Base-by-base conservation (phyloP, 371 early-diverging fungal genomes). In the Circinella umbellata region DNA sequence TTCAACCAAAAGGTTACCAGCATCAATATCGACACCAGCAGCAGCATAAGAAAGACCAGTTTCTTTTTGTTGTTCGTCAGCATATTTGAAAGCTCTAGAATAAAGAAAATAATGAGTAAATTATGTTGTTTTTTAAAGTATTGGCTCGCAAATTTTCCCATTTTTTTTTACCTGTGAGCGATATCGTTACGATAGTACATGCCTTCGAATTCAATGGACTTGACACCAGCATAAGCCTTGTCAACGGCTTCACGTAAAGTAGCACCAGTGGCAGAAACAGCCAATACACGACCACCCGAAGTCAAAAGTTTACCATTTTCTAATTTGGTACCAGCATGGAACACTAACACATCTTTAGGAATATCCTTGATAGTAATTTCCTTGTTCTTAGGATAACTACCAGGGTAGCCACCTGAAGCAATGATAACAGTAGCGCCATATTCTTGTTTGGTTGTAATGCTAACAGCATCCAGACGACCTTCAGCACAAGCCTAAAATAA, bases 11-110 rank as follows among this genome's bases (percentile, higher is more conserved):
- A 89, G 78, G 88, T 99, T 97, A 48, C 99, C 99, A 14, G 94
- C 93, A 78, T 98, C 97, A 71, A 99, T 97, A 69, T 89, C 89
- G 42, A 99, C 99, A 78, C 99, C 99, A 36, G 98, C 97, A 72
- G 92, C 92, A 15, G 94, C 96, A 79, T 99, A 99, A 6, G 95
- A 94, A 61, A 90, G 80, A 34, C 85, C 83, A 6, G 69, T 68
- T 61, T 79, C 75, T 66, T 79, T 71, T 36, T 74, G 81, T 62
- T 84, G 75, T 66, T 83, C 67, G 4, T 85, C 80, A 48, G 88
- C 73, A 64, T 86, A 82, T 36, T 78, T 80, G 74, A 94, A 85
- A 14, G 94, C 92, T 61, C 91, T 86, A 70, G 18, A 70, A 36
- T 64, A 39, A 8, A 57, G 36, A 68, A 48, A 51, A 8, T 51